phyloP scores from a whole-genome alignment of 257 asterid genomes.

The Striga asiatica region DNA sequence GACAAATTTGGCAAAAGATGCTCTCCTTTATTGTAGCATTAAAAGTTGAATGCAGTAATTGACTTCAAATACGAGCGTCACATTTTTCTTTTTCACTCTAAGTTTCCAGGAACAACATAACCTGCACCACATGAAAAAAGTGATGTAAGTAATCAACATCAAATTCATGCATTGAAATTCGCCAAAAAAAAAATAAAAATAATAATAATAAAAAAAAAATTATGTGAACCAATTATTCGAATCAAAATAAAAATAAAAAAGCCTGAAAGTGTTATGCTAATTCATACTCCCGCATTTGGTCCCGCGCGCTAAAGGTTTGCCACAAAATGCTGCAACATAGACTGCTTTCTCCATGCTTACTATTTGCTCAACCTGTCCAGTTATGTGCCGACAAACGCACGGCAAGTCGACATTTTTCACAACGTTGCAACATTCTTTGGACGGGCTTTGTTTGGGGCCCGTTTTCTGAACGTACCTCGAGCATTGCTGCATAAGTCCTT shows the following conservation, averaged over 20 bases:
- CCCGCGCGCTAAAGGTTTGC: conserved; percentile 41
- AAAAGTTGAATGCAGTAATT: too few relatives aligned
- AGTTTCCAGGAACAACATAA: not conserved
- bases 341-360: conserved; percentile 57
- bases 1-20: too few relatives aligned
- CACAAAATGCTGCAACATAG: conserved; percentile 35
- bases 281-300: conserved; percentile 55
- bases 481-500: conserved; percentile 43
- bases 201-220: too few relatives aligned
- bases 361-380: conserved; percentile 27
- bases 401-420: conserved; percentile 32
- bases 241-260: too few relatives aligned
- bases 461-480: conserved; percentile 34
- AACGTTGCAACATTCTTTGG: conserved; percentile 39
- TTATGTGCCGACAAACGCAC: conserved; percentile 38
- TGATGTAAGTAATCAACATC: not conserved
- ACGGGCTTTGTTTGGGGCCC: conserved; percentile 36
- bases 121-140: not conserved
- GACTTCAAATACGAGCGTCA: too few relatives aligned
- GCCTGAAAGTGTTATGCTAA: not conserved
- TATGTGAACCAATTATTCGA: too few relatives aligned
- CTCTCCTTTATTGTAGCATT: too few relatives aligned
- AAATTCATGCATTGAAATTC: too few relatives aligned
- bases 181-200: too few relatives aligned
- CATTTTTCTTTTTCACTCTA: too few relatives aligned